phyloP scores from a whole-genome alignment of 192 early-diverging fungal genomes.

The Cetraspora pellucida region DNA sequence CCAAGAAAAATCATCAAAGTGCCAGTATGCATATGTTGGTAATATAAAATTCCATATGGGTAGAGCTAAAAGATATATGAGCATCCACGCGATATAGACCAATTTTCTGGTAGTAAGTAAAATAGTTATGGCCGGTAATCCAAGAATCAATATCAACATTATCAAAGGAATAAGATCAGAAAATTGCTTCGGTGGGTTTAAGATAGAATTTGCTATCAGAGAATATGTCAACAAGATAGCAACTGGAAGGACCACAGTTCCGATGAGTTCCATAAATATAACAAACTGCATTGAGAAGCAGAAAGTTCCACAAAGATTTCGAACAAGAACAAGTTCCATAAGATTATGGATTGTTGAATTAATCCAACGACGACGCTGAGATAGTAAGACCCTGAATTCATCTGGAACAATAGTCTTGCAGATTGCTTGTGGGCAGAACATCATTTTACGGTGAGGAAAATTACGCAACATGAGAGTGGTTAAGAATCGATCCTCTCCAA shows the following conservation, averaged over 20 bases:
- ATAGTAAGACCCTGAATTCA: constrained; percentile 79
- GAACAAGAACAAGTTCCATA: constrained; percentile 87
- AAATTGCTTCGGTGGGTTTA: constrained; percentile 57
- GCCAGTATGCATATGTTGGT: constrained; percentile 90
- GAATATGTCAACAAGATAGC: constrained; percentile 73
- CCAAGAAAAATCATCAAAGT: constrained; percentile 92
- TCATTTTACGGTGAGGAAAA: constrained; percentile 86
- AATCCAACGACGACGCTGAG: constrained; percentile 94
- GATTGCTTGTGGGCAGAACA: constrained; percentile 81
- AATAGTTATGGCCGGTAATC: constrained; percentile 88
- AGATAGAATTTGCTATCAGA: constrained; percentile 60
- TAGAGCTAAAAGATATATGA: constrained; percentile 77
- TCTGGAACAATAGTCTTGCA: constrained; percentile 88
- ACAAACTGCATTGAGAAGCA: constrained; percentile 94
- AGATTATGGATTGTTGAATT: constrained; percentile 97
- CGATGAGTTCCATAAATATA: constrained; percentile 74
- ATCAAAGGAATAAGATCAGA: constrained; percentile 66
- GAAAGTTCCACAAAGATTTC: constrained; percentile 94
- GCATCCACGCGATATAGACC: constrained; percentile 90
- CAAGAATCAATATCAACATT: constrained; percentile 78
- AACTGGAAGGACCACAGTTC: constrained; percentile 77
- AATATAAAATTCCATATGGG: constrained; percentile 94
- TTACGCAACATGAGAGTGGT: constrained; percentile 87
- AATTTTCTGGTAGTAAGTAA: constrained; percentile 82
- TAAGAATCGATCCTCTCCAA: constrained; percentile 90